Percentiles rank a stretch among this genome's conserved stretches.
phyloP scores from a whole-genome alignment of 768 basidiomycete species.

The Termitomyces sp. region DNA sequence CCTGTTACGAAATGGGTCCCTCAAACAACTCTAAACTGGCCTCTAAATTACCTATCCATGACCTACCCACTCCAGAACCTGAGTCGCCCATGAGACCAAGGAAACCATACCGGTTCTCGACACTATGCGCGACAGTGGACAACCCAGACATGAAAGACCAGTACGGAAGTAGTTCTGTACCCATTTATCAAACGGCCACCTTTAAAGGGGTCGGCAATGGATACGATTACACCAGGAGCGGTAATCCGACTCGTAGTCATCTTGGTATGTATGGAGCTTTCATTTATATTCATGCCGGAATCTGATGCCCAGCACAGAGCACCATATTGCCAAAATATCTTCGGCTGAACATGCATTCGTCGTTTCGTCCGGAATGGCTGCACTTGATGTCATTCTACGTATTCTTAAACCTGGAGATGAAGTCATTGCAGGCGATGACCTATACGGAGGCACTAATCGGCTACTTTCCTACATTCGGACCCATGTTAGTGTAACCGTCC shows the following conservation, averaged over 20 bases:
- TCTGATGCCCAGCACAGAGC: conserved; percentile 50
- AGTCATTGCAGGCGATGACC: conserved; percentile 92
- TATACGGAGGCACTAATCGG: conserved; percentile 97
- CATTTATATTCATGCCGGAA: conserved; percentile 2
- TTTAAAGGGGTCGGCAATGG: conserved; percentile 91
- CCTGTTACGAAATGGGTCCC: conserved; percentile 25
- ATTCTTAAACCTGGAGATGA: conserved; percentile 94
- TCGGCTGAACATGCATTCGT: conserved; percentile 86
- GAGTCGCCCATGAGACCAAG: conserved; percentile 66
- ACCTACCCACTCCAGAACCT: conserved; percentile 77
- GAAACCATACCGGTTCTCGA: conserved; percentile 85
- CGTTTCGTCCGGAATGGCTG: conserved; percentile 98
- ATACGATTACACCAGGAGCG: conserved; percentile 93
- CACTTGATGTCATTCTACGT: conserved; percentile 91
- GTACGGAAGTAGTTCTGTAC: conserved; percentile 89
- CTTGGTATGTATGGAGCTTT: conserved; percentile 52
- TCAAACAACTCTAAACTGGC: conserved; percentile 31
- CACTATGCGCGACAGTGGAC: conserved; percentile 87
- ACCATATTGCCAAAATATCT: conserved; percentile 96
- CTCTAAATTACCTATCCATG: conserved; percentile 31
- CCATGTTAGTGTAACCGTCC: conserved; percentile 83
- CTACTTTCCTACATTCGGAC: conserved; percentile 84
- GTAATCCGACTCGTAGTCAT: conserved; percentile 94
- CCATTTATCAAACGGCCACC: conserved; percentile 97
- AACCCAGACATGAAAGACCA: conserved; percentile 92